Evolutionary conservation across 805 yeast genomes (phyloP).

Genomic region (Ogataea salicorniae): DNA sequence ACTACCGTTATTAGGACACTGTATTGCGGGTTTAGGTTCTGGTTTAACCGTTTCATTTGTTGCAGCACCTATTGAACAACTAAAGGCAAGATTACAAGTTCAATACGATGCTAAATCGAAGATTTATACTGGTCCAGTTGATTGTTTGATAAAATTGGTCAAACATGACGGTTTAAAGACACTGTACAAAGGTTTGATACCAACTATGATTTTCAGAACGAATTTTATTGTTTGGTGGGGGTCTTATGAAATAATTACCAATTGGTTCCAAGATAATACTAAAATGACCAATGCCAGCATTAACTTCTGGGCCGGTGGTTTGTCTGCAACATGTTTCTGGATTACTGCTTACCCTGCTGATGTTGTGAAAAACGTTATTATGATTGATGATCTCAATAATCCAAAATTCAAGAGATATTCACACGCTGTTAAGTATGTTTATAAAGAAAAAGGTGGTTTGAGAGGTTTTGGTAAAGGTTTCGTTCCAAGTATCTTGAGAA

Average conservation of each 20-base stretch:
- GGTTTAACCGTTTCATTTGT: constrained; percentile 92
- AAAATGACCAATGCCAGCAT: constrained; percentile 60
- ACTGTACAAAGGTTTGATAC: constrained; percentile 71
- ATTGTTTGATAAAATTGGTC: constrained; percentile 59
- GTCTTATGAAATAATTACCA: constrained; percentile 74
- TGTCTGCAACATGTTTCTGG: constrained; percentile 86
- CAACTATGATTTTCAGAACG: constrained; percentile 84
- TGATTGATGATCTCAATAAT: constrained; percentile 70
- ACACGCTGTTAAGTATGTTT: constrained; percentile 66
- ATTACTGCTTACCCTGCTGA: constrained; percentile 84
- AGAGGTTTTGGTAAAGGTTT: constrained; percentile 78
- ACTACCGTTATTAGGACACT: constrained; percentile 70
- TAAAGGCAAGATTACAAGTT: constrained; percentile 84
- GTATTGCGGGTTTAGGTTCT: constrained; percentile 73
- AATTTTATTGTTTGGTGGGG: constrained; percentile 95
- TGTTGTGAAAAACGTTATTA: constrained; percentile 78
- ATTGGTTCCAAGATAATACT: constrained; percentile 62
- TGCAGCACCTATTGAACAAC: constrained; percentile 92
- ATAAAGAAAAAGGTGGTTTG: constrained; percentile 52
- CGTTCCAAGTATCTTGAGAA: constrained; percentile 70
- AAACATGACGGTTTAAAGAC: constrained; percentile 64
- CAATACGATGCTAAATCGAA: constrained; percentile 76
- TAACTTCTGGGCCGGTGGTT: constrained; percentile 90
- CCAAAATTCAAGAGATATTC: constrained; percentile 70
- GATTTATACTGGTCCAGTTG: constrained; percentile 72